phyloP scores from a whole-genome alignment of 257 asterid genomes.

The Ilex aquifolium region DNA sequence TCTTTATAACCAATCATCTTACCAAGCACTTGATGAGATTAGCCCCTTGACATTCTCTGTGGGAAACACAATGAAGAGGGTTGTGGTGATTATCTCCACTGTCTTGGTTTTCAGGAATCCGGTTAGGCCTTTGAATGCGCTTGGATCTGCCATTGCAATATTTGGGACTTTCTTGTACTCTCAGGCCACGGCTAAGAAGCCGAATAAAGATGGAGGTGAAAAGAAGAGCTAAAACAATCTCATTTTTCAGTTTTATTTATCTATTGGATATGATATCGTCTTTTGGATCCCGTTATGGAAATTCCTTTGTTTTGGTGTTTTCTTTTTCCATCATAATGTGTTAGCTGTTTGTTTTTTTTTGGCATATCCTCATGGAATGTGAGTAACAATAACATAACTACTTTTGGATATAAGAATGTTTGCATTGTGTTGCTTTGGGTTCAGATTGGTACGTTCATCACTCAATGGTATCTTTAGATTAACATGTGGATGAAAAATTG shows the following conservation, averaged over 20 bases:
- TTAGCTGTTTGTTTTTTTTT: too few species aligned
- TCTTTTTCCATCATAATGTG: too few species aligned
- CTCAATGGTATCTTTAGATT: too few species aligned
- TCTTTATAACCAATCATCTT: constrained; percentile 85
- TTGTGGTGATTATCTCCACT: constrained; percentile 82
- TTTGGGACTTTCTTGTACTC: constrained; percentile 87
- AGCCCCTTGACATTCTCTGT: constrained; percentile 89
- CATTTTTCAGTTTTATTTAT: not conserved
- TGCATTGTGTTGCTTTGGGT: too few species aligned
- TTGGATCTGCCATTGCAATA: constrained; percentile 83
- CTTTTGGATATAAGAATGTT: too few species aligned
- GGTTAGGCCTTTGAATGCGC: constrained; percentile 77
- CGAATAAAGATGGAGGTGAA: constrained; percentile 44
- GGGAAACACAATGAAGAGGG: constrained; percentile 96
- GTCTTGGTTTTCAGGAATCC: constrained; percentile 94
- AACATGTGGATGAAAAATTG: too few species aligned
- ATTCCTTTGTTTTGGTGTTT: too few species aligned
- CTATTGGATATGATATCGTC: too few species aligned
- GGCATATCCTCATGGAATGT: too few species aligned
- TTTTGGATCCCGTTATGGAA: too few species aligned
- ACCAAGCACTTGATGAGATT: constrained; percentile 92
- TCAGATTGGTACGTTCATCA: too few species aligned
- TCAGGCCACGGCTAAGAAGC: constrained; percentile 75
- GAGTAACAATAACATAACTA: too few species aligned
- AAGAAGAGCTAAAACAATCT: constrained; percentile 37